Base-by-base conservation (phyloP, 768 basidiomycete species). In the Lyophyllum atratum region DNA sequence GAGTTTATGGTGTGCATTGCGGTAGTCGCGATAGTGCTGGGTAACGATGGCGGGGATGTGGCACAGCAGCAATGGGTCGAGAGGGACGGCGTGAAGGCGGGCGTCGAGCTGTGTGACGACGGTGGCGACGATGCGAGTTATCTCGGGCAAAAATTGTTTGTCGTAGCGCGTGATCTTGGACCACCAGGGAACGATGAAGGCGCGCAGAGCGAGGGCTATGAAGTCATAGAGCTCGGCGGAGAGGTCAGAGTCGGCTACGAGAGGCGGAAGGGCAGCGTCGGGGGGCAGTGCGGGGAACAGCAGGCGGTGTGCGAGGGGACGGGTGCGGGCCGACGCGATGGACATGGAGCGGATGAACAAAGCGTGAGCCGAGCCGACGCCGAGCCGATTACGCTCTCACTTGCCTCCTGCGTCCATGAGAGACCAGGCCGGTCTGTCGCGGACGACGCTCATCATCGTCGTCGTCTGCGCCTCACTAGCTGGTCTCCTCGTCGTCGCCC, bases 161-260 rank as follows among this genome's bases (percentile, higher is more conserved):
- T 94, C 92, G 59, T 91, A 90, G 57, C 89, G 82, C 1, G 92
- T 84, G 52, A 94, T 80, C 65, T 85, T 90, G 29, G 88, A 79
- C 90, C 92, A 95, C 93, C 92, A 95, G 1, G 90, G 87, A 46
- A 85, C 83, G 34, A 95, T 84, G 64, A 80, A 89, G 6, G 91
- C 91, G 31, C 92, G 82, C 22, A 95, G 79, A 10, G 86, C 81
- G 56, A 93, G 86, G 0, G 93, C 92, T 29, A 93, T 77, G 56
- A 93, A 78, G 71, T 93, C 89, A 66, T 93, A 93, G 4, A 90
- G 70, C 66, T 90, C 89, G 5, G 80, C 76, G 54, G 82, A 79
- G 56, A 94, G 81, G 47, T 89, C 85, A 22, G 78, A 76, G 0
- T 79, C 71, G 9, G 75, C 74, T 12, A 65, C 54, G 0, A 76